Evolutionary conservation across 2,329 filamentous ascomycete species (phyloP).

Genomic region (Pyrenochaeta sp.): DNA sequence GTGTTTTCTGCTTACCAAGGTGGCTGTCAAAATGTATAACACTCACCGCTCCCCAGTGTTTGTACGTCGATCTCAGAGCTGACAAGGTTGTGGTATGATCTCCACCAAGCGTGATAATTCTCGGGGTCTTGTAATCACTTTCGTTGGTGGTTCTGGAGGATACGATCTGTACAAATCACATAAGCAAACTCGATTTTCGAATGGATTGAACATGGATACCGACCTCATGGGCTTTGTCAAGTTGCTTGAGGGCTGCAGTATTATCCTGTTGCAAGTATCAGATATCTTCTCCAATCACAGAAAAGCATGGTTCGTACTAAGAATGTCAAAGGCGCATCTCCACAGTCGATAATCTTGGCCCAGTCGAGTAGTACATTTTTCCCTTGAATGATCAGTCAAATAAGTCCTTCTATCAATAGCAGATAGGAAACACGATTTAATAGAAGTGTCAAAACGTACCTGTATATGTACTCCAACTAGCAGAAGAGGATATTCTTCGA

Average conservation of each 20-base stretch:
- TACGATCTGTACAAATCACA: slow-evolving; percentile 43
- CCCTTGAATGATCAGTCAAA: slow-evolving; percentile 22
- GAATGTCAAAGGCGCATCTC: slow-evolving; percentile 60
- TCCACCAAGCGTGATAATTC: slow-evolving; percentile 62
- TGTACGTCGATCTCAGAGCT: slow-evolving; percentile 58
- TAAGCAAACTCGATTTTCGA: not conserved
- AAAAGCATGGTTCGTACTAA: slow-evolving; percentile 45
- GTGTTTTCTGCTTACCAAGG: slow-evolving; percentile 44
- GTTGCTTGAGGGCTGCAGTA: slow-evolving; percentile 61
- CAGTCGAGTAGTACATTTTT: slow-evolving; percentile 56
- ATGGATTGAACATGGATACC: slow-evolving; percentile 3
- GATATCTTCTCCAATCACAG: not conserved
- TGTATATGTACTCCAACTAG: slow-evolving; percentile 58
- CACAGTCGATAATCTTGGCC: slow-evolving; percentile 63
- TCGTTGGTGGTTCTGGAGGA: slow-evolving; percentile 57
- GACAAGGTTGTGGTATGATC: slow-evolving; percentile 65
- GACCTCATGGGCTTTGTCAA: slow-evolving; percentile 61
- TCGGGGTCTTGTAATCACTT: slow-evolving; percentile 54
- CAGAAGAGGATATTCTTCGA: slow-evolving; percentile 52
- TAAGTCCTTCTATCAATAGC: not conserved
- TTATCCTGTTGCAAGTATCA: slow-evolving; percentile 53
- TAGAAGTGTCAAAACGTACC: slow-evolving; percentile 40
- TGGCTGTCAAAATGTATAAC: slow-evolving; percentile 67
- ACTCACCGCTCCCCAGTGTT: slow-evolving; percentile 62
- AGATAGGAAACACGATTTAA: not conserved